Evolutionary conservation across 192 early-diverging fungal species (phyloP).

Genomic region (Radiomyces spectabilis): DNA sequence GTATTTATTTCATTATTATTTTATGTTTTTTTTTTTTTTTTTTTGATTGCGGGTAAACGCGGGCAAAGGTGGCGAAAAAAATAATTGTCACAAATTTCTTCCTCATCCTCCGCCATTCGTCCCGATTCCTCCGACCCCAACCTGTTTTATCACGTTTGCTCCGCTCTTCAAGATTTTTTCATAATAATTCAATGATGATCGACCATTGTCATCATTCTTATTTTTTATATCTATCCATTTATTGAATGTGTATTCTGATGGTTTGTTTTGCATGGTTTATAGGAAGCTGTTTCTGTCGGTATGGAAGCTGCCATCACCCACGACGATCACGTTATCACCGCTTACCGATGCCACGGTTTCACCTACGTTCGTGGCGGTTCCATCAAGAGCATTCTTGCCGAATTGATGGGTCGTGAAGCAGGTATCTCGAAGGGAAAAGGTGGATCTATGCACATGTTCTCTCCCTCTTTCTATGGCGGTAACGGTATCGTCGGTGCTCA

Average conservation of each 20-base stretch:
- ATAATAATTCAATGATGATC: too few species aligned
- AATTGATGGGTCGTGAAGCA: slow-evolving; percentile 74
- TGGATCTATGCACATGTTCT: slow-evolving; percentile 99
- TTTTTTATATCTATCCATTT: not conserved
- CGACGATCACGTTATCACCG: slow-evolving; percentile 92
- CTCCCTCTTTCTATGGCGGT: slow-evolving; percentile 91
- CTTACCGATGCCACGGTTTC: slow-evolving; percentile 98
- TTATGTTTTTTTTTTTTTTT: not conserved
- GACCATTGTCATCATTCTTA: too few species aligned
- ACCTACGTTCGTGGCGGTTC: slow-evolving; percentile 78
- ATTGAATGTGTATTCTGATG: not conserved
- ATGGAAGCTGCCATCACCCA: slow-evolving; percentile 86
- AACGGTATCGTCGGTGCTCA: slow-evolving; percentile 99
- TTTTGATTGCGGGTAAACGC: slow-evolving; percentile 19
- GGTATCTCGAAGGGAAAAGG: slow-evolving; percentile 94
- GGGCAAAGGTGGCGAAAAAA: too few species aligned
- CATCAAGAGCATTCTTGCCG: slow-evolving; percentile 58
- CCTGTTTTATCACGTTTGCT: too few species aligned
- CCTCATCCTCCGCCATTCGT: too few species aligned
- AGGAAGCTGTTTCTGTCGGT: slow-evolving; percentile 88
- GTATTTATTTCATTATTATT: not conserved
- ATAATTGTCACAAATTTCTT: slow-evolving; percentile 2
- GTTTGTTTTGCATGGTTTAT: not conserved
- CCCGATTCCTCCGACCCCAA: too few species aligned
- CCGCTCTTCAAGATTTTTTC: too few species aligned